Percentiles rank a stretch among this genome's conserved stretches.
phyloP scores from a whole-genome alignment of 306 rosid genomes.

The Acacia acuminata region DNA sequence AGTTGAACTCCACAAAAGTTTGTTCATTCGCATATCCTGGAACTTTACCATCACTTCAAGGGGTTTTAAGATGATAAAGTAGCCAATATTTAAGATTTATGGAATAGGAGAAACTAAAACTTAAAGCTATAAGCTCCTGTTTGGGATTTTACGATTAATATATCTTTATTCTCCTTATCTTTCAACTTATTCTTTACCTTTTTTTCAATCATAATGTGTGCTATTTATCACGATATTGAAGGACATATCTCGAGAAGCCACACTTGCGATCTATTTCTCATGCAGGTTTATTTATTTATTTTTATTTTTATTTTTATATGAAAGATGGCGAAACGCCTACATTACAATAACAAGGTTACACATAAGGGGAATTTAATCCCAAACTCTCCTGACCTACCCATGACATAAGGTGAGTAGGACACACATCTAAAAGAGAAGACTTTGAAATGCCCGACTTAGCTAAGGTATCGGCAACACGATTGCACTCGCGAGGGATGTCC shows the following conservation, averaged over 20 bases:
- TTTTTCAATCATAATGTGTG: neutral
- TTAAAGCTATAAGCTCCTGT: neutral
- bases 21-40: neutral
- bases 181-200: neutral
- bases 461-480: too few species aligned
- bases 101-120: neutral
- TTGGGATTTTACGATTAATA: neutral
- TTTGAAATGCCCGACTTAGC: too few species aligned
- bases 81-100: neutral
- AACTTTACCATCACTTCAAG: neutral
- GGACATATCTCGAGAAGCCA: neutral
- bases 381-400: too few species aligned
- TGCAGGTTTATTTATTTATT: too few species aligned
- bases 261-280: neutral
- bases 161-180: neutral
- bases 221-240: neutral
- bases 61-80: neutral
- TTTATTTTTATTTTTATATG: too few species aligned
- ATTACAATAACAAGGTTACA: too few species aligned
- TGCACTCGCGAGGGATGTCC: too few species aligned
- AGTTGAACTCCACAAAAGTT: neutral
- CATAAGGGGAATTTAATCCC: too few species aligned
- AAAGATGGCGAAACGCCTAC: too few species aligned
- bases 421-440: too few species aligned
- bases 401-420: too few species aligned